Percentiles rank a stretch among this genome's conserved stretches.
These are phyloP conservation scores for Pythium rishiriense DNA, from an alignment of 352 stramenopile genomes.

Conservation along the genomic window DNA sequence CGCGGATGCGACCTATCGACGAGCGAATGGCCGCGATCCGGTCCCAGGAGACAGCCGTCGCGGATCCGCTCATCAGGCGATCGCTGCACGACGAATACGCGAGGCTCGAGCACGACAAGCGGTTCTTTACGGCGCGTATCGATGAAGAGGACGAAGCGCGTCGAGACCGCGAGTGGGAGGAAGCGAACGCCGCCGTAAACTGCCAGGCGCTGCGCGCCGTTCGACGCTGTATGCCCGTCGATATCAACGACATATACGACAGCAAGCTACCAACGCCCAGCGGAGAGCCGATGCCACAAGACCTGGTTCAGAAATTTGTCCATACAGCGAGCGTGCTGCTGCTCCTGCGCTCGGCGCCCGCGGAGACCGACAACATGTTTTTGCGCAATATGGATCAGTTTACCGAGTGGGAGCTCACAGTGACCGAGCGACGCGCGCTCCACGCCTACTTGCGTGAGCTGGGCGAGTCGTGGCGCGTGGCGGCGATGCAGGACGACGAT, in stretches of 20 bases:
- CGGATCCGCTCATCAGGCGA: not conserved
- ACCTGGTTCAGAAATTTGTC: not conserved
- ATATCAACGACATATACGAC: not conserved
- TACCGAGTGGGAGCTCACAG: not conserved
- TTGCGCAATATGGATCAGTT: too few species aligned
- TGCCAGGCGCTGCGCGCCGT: not conserved
- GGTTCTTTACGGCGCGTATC: not conserved
- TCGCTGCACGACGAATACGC: not conserved
- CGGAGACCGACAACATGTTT: not conserved
- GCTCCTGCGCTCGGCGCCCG: not conserved
- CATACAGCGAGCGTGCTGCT: not conserved
- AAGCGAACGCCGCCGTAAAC: not conserved
- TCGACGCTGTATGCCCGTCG: not conserved
- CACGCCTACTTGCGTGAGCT: not conserved
- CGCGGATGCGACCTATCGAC: too few species aligned
- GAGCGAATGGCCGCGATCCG: too few species aligned
- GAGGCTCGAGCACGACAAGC: not conserved
- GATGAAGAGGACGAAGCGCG: not conserved
- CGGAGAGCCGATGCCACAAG: not conserved
- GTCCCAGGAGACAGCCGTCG: too few species aligned
- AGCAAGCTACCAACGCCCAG: not conserved
- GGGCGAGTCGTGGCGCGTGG: not conserved
- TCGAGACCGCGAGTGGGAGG: not conserved
- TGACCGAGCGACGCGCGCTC: not conserved
- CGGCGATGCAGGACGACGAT: not conserved